Base-by-base conservation (phyloP, 306 rosid species). In the Cajanus cajan region DNA sequence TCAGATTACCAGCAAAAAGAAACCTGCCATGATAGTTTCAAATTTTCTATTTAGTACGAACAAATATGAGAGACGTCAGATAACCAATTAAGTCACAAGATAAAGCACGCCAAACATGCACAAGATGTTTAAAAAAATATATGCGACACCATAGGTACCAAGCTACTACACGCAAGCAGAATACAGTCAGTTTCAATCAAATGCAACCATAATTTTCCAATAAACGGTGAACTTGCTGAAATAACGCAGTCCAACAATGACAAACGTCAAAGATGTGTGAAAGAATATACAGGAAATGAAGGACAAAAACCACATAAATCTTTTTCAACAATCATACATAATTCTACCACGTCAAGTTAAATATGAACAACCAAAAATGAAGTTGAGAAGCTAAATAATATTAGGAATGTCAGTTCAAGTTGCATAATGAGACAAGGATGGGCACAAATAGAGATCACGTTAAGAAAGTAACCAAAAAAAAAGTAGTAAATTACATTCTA, bases 1-100 rank as follows among this genome's bases (percentile, higher is more conserved):
- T 68, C 87, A 40, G 14, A 68, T 68, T 79, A 45, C 74, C 76
- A 25, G 62, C 57, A 24, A 28, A 28, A 28, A 66, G 70, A 72
- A 40, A 70, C 82, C 88, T 82, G 85, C 43, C 19, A 64, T 15
- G 9, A 36, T 14, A 61, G 58, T 67, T 72, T 44, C 2, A 69
- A 54, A 44, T 69, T 61, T 14, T 36, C 39, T 10, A 50, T 44
- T 76, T n/a, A 68, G 68, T 8, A 39, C 0, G 11, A 16, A 80
- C 4, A 44, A 55, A 68, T 33, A 43, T 6, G 4, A 44, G 39
- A 59, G 7, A 14, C 40, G 10, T 43, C 40, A 50, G 36, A 15
- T 79, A 44, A 45, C 40, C 52, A 39, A 33, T 28, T 0, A 28
- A 22, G 21, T 37, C 22, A 19, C 21, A 21, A 10, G 8, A 44